phyloP scores from a whole-genome alignment of 129 eudicot genomes.

The Tagetes patula region DNA sequence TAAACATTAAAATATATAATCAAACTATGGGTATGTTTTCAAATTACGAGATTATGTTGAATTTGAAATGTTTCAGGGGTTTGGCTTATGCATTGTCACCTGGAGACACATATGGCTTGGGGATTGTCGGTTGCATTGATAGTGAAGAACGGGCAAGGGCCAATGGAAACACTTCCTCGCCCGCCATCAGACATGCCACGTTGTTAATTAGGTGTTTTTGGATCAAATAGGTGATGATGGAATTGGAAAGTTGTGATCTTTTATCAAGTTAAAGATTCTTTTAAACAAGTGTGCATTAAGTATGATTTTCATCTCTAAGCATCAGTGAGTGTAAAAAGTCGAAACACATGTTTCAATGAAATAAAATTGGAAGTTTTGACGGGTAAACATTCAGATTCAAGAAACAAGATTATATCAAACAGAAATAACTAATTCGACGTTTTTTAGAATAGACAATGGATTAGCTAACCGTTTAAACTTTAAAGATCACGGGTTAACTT shows the following conservation, averaged over 20 bases:
- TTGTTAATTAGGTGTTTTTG: slow-evolving; percentile 38
- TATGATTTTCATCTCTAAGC: slow-evolving; percentile 30
- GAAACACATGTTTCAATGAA: slow-evolving; percentile 20
- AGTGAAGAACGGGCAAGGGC: slow-evolving; percentile 69
- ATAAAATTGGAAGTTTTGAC: slow-evolving; percentile 26
- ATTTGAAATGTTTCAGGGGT: slow-evolving; percentile 50
- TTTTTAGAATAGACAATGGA: neutral
- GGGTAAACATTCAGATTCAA: slow-evolving; percentile 12
- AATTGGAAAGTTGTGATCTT: slow-evolving; percentile 19
- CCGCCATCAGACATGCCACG: slow-evolving; percentile 72
- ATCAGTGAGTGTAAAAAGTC: slow-evolving; percentile 13
- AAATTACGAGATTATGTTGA: neutral
- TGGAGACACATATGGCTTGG: slow-evolving; percentile 74
- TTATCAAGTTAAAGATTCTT: slow-evolving; percentile 33
- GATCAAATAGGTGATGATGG: slow-evolving; percentile 5
- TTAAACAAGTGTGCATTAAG: slow-evolving; percentile 41
- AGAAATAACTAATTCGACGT: neutral
- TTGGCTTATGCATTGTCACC: slow-evolving; percentile 86
- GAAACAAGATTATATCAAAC: slow-evolving; percentile 15
- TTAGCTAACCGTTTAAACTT: slow-evolving; percentile 11
- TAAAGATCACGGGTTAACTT: slow-evolving; percentile 55
- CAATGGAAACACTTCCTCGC: slow-evolving; percentile 60
- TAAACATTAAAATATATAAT: neutral
- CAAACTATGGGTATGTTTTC: neutral
- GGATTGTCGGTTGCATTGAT: slow-evolving; percentile 60